Conservation (phyloP, 805 yeast species). For the Jamesozyma spencerorum region DNA sequence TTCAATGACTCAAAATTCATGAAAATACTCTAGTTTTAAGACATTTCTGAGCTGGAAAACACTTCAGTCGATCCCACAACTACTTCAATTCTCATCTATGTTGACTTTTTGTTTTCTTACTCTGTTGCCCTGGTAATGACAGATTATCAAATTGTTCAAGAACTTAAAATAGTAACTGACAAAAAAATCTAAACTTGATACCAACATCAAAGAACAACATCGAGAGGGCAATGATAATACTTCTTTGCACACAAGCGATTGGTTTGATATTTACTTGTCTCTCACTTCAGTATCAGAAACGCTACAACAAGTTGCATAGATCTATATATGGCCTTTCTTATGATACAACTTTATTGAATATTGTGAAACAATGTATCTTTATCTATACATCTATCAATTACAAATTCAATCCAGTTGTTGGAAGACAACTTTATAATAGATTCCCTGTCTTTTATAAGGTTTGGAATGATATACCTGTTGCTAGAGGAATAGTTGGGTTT, state of each 20-base stretch:
- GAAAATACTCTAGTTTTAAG: too few species aligned
- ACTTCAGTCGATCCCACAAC: too few species aligned
- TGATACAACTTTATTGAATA: slow-evolving; percentile 23
- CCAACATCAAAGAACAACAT: slow-evolving; percentile 30
- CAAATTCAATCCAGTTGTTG: slow-evolving; percentile 16
- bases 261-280: slow-evolving; percentile 50
- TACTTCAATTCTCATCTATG: too few species aligned
- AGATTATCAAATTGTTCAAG: not conserved
- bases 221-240: not conserved
- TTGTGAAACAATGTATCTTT: slow-evolving; percentile 9
- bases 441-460: slow-evolving; percentile 29
- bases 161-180: slow-evolving; percentile 25
- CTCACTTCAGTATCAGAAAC: slow-evolving; percentile 19
- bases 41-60: too few species aligned
- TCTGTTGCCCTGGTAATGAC: too few species aligned
- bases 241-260: slow-evolving; percentile 1
- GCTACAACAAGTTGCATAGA: slow-evolving; percentile 21
- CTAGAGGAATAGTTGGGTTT: slow-evolving; percentile 11
- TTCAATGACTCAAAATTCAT: too few species aligned
- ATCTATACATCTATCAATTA: slow-evolving; percentile 22
- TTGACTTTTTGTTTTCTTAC: too few species aligned
- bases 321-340: slow-evolving; percentile 34
- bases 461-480: slow-evolving; percentile 16
- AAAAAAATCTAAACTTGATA: slow-evolving; percentile 71
- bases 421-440: slow-evolving; percentile 24